Evolutionary conservation across 2,329 filamentous ascomycete genomes (phyloP), one percentile per base, ranked within the genome.

Genomic region (Pseudogymnoascus sp.): DNA sequence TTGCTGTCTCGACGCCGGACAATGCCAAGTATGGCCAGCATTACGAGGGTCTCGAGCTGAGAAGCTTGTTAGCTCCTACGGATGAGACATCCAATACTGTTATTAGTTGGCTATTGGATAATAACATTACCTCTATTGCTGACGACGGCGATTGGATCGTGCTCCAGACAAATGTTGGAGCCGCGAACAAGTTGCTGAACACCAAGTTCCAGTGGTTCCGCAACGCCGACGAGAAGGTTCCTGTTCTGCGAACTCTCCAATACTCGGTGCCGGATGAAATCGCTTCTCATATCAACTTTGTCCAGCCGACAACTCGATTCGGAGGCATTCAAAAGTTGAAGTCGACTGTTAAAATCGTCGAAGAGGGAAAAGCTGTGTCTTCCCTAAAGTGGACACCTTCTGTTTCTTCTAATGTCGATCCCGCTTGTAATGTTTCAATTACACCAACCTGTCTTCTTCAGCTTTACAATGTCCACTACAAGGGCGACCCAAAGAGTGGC

Each of bases 11-110:
- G 11, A 80, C 79, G 0, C 81, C 81, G 0, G 76, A 76, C 6
- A 72, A 77, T 63, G 66, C 75, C 3, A 72, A 75, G 22, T 83
- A 83, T 65, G 81, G 81, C 26, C 70, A 81, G 63, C 81, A 82
- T 68, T 76, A 79, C 66, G 75, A 75, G 43, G 72, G 75, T 40
- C 72, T 75, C 14, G 76, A 80, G 37, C 74, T 80, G 62, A 76
- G 79, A 61, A 67, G 73, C 6, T 74, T 79, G 65, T 76, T 81
- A 46, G 74, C 73, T 8, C 75, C 78, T 0, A 72, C 72, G 4
- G 69, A 75, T 11, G 74, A 75, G 10, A 74, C 75, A 12, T 68
- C 75, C 11, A 66, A 72, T 1, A 67, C 72, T 1, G 75, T 79
- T 14, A 71, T 76, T 12, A 69, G 64, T 33, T 82, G 80, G 80